Evolutionary conservation across 208 protist genomes (phyloP), one percentile per base, ranked within the genome.

Genomic region (Naegleria lovaniensis): DNA sequence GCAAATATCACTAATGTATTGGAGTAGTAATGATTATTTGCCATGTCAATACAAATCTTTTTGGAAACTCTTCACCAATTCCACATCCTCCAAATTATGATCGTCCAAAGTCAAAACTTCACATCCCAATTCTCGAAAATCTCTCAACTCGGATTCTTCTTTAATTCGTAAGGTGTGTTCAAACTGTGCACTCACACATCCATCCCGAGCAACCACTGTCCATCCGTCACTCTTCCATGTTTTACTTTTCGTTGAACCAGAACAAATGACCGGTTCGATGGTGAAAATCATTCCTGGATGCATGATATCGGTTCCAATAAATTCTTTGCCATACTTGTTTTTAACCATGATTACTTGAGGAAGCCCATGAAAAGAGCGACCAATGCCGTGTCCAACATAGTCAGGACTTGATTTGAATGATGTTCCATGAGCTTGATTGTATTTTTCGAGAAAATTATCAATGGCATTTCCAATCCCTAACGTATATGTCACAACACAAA

Each of bases 211-310:
- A 0, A 96, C 92, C 79, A 95, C 96, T 0, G 98, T 99, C 98
- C 98, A 99, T n/a, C 97, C 96, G 90, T 99, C 98, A 13, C 97
- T 95, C 25, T 55, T 59, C 95, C 96, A 97, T n/a, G 91, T 94
- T n/a, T 38, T 43, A 40, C 13, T 19, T 5, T 85, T 58, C 15
- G 15, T 41, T 5, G 38, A 41, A 36, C 97, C 97, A 36, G 96
- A 93, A 93, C 98, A 99, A 85, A 99, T 98, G 96, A 99, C 99
- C 40, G 99, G 99, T 95, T 99, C 98, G 90, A 99, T 99, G 0
- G 98, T 99, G 92, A 98, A 99, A 76, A 98, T 95, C 93, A 99
- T 97, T 15, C 98, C 98, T 15, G 93, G 48, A 29, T 83, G 29
- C 41, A 52, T 52, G 19, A 40, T 79, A 11, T 83, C 33, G n/a